phyloP scores from a whole-genome alignment of 108 stramenopile species.

The Ochromonas danica region DNA sequence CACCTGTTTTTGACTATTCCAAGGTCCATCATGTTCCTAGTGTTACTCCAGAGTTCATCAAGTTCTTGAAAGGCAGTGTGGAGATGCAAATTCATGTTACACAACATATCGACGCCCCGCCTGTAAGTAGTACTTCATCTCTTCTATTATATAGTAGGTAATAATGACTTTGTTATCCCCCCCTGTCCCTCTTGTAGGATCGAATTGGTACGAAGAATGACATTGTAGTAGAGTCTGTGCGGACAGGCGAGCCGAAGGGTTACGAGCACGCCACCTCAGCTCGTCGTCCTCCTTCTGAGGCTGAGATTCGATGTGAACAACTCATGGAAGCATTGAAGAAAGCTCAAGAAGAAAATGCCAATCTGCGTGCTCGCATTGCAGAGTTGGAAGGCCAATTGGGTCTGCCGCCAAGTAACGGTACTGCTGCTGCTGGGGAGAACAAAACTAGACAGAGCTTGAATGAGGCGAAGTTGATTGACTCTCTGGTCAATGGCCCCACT shows the following conservation, averaged over 20 bases:
- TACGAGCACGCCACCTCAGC: neutral
- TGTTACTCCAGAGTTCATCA: conserved; percentile 47
- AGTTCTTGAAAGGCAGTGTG: conserved; percentile 20
- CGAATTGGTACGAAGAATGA: neutral
- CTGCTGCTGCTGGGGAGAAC: neutral
- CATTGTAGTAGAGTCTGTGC: conserved; percentile 8
- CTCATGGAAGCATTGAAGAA: neutral
- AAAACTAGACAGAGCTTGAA: neutral
- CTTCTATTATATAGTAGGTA: neutral
- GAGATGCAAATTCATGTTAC: conserved; percentile 33
- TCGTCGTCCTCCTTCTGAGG: neutral
- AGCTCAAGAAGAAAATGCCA: neutral
- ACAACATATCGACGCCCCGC: conserved; percentile 24
- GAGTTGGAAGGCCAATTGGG: conserved; percentile 23
- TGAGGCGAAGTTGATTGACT: neutral
- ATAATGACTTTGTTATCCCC: neutral
- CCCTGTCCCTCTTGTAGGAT: neutral
- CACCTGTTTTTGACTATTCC: conserved; percentile 42
- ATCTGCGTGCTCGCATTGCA: neutral
- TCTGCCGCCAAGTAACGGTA: no score
- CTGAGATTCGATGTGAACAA: conserved; percentile 8
- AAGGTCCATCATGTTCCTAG: conserved; percentile 35
- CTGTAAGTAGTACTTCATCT: neutral
- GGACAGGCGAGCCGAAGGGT: conserved; percentile 21
- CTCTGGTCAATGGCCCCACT: neutral